Evolutionary conservation across 129 eudicot species (phyloP), one percentile per base, ranked within the genome.

Genomic region (Tanacetum coccineum): DNA sequence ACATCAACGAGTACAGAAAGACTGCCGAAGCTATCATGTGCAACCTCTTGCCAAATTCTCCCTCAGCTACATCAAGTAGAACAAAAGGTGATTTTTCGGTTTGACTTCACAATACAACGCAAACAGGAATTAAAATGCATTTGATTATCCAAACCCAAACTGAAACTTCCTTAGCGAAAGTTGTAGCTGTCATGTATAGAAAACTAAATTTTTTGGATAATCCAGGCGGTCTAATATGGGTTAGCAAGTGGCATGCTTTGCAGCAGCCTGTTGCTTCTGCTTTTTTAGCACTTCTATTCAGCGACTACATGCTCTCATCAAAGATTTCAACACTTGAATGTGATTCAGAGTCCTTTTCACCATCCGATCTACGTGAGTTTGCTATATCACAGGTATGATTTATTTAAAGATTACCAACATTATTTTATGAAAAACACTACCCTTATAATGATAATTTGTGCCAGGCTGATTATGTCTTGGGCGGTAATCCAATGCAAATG

Each of bases 21-120:
- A 77, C 97, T 11, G 95, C 97, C 0, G 97, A 90, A 69, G 95
- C 95, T 62, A 79, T 86, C 44, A 86, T 90, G 87, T 90, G 97
- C 20, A 82, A 84, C 74, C 90, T 90, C 69, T 71, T 90, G 53
- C 97, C 97, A 2, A 63, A 78, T 21, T 90, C 97, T 57, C 87
- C 95, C 28, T 74, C 78, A 25, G 91, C 97, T 11, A 82, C 95
- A 47, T 15, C 81, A 67, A 90, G 91, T 80, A 86, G 97, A 84
- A 86, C 97, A 48, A 77, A 80, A 1, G 69, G 97, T 90, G 80
- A 72, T 68, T n/a, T 64, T 61, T 59, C 3, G 39, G 30, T 26
- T 26, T 3, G 28, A 3, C 28, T 26, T 26, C 3, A 4, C 28
- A 26, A 26, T 1, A 26, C 28, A 26, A 26, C 28, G 3, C 28